Conservation (phyloP, 2,329 filamentous ascomycete species). For the Fusarium musae region DNA sequence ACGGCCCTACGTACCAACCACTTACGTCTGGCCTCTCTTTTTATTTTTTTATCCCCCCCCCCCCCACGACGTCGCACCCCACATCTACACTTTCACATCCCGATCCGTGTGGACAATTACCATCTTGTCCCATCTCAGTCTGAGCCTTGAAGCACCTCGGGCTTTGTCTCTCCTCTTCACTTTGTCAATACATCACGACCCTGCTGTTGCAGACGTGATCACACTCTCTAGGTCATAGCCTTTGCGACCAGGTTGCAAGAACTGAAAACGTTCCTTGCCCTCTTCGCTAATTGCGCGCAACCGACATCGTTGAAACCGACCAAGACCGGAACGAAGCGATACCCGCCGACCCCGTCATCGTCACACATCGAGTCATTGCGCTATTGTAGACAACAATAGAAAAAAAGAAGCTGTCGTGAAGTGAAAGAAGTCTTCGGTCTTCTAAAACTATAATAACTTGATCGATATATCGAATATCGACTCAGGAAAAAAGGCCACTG, state of each 20-base stretch:
- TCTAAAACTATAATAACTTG: conserved; percentile 33
- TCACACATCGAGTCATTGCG: conserved; percentile 48
- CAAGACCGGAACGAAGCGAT: conserved; percentile 51
- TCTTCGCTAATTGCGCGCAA: conserved; percentile 49
- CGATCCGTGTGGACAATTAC: conserved; percentile 31
- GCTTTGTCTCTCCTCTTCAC: conserved; percentile 24
- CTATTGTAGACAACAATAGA: conserved; percentile 53
- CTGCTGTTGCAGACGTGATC: conserved; percentile 33
- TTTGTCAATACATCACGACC: conserved; percentile 29
- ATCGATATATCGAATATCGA: conserved; percentile 19
- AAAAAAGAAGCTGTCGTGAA: conserved; percentile 47
- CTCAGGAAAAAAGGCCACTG: not conserved
- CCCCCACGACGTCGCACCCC: conserved; percentile 49
- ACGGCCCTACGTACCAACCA: conserved; percentile 63
- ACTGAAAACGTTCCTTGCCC: conserved; percentile 57
- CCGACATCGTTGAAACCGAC: conserved; percentile 49
- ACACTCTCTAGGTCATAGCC: conserved; percentile 41
- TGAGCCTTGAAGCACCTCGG: conserved; percentile 22
- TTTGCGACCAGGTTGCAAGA: conserved; percentile 48
- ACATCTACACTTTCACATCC: conserved; percentile 34
- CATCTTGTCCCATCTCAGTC: conserved; percentile 33
- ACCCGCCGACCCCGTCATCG: conserved; percentile 48
- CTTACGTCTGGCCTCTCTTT: conserved; percentile 58
- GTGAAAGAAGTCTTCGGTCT: conserved; percentile 40
- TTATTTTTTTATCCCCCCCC: conserved; percentile 47